These are phyloP conservation scores for Avena sativa DNA, from an alignment of 176 grass and related monocot genomes.

Conservation along the genomic window DNA sequence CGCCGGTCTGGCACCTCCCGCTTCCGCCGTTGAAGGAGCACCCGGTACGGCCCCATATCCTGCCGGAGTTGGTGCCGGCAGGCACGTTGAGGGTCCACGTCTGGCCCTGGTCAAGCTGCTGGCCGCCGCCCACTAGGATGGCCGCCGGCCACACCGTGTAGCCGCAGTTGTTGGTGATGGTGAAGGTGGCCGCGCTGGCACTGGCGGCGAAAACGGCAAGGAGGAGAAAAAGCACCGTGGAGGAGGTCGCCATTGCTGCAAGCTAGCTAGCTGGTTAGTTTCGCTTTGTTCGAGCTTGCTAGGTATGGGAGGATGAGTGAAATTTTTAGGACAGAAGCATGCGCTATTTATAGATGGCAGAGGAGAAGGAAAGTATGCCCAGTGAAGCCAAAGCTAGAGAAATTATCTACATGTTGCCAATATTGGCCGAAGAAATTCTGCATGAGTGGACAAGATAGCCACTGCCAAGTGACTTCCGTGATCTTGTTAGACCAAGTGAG, in stretches of 20 bases:
- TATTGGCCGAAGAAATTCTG: too few relatives aligned
- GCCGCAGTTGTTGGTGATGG: background rate
- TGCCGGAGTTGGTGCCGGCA: background rate
- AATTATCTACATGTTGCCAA: too few relatives aligned
- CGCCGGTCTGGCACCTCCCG: background rate
- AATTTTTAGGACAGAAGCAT: background rate
- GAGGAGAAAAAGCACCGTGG: background rate
- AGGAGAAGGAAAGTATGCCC: too few relatives aligned
- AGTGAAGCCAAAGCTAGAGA: too few relatives aligned
- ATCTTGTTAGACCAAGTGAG: background rate
- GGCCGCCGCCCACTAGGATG: background rate
- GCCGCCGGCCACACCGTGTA: background rate
- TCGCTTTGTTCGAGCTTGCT: too few relatives aligned
- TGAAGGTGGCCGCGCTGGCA: background rate
- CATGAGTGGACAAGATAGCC: too few relatives aligned
- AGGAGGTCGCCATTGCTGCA: background rate
- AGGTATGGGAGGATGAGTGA: background rate
- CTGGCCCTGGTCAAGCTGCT: background rate
- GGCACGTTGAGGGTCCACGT: background rate
- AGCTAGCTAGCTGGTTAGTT: too few relatives aligned
- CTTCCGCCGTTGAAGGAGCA: background rate
- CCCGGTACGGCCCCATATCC: background rate
- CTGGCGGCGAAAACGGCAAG: background rate
- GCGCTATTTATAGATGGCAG: too few relatives aligned
- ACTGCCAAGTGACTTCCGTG: background rate